These are phyloP conservation scores for Antrodiella citrinella DNA, from an alignment of 768 basidiomycete species.

Conservation along the genomic window DNA sequence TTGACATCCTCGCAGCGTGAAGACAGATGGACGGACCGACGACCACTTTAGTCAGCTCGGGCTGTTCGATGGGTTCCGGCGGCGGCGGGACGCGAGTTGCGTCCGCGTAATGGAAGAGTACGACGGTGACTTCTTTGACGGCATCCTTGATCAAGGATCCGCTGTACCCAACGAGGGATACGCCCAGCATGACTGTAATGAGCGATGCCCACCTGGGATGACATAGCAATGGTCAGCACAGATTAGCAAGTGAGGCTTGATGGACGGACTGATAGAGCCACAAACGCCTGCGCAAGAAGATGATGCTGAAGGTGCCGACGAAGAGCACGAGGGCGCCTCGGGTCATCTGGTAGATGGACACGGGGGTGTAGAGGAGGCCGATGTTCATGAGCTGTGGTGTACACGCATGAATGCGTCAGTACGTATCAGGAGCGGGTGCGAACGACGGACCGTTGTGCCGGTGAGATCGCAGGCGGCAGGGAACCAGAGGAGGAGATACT, in stretches of 20 bases:
- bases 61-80: slow-evolving; percentile 42
- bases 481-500: slow-evolving; percentile 73
- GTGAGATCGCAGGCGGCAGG: slow-evolving; percentile 87
- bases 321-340: slow-evolving; percentile 90
- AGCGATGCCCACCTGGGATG: slow-evolving; percentile 77
- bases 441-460: slow-evolving; percentile 70
- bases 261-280: slow-evolving; percentile 73
- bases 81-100: slow-evolving; percentile 25
- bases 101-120: slow-evolving; percentile 18
- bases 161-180: slow-evolving; percentile 79
- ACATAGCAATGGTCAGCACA: background rate
- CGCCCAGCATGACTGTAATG: slow-evolving; percentile 78
- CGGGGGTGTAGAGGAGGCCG: slow-evolving; percentile 91
- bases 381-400: slow-evolving; percentile 74
- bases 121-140: slow-evolving; percentile 36
- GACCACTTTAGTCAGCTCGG: slow-evolving; percentile 62
- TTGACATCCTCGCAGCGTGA: background rate
- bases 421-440: no score
- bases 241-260: slow-evolving; percentile 9
- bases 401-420: slow-evolving; percentile 3
- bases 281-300: slow-evolving; percentile 81
- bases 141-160: slow-evolving; percentile 82
- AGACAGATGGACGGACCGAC: slow-evolving; percentile 48
- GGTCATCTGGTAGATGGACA: slow-evolving; percentile 97
- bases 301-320: slow-evolving; percentile 84